Evolutionary conservation across 1,284 basidiomycete species (phyloP).

Genomic region (Lentinula novae-zelandiae): DNA sequence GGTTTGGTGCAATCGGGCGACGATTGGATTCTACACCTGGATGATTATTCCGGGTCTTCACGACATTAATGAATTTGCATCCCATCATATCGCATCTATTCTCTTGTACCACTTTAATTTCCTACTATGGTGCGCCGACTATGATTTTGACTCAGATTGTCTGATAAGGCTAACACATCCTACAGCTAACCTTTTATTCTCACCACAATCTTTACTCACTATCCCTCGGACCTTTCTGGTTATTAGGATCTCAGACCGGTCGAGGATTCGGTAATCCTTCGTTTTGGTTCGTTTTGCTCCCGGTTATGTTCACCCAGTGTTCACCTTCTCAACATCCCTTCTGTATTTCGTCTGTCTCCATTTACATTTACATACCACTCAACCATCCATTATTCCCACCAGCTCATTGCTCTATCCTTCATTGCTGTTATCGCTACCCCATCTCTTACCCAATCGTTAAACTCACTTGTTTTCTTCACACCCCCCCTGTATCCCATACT

Average conservation of each 20-base stretch:
- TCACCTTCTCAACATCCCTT: not conserved
- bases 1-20: conserved; percentile 22
- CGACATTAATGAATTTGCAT: conserved; percentile 4
- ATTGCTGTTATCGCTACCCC: not conserved
- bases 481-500: not conserved
- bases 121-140: not conserved
- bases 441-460: not conserved
- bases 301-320: not conserved
- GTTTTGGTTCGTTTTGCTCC: not conserved
- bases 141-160: not conserved
- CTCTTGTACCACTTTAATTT: not conserved
- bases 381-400: not conserved
- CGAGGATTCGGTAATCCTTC: not conserved
- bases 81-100: not conserved
- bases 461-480: no score
- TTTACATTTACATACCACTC: not conserved
- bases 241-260: not conserved
- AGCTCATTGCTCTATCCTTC: not conserved
- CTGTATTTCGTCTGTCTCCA: not conserved
- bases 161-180: not conserved
- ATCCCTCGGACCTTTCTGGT: not conserved
- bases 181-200: not conserved
- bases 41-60: conserved; percentile 7
- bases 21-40: conserved; percentile 7
- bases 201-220: not conserved